Conservation (phyloP, 225 moss, liverwort and hornwort genomes). For the Pseudoscleropodium purum region DNA sequence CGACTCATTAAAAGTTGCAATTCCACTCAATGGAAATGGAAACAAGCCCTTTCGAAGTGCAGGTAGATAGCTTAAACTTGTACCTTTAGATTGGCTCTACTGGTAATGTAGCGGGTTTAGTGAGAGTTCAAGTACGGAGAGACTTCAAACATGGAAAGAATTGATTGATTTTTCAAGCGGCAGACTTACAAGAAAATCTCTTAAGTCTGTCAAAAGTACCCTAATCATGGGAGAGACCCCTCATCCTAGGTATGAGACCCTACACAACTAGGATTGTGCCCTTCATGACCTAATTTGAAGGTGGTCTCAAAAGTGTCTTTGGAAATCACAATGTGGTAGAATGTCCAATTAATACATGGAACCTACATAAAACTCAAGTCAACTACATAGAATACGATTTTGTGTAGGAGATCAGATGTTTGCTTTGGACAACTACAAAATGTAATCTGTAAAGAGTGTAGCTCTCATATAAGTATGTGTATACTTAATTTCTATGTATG, state of each 20-base stretch:
- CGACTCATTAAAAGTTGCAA: neutral
- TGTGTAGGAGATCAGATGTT: too few species aligned
- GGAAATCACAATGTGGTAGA: neutral
- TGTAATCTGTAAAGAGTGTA: neutral
- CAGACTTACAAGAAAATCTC: too few species aligned
- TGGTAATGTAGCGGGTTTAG: too few species aligned
- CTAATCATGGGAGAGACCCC: too few species aligned
- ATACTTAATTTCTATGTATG: neutral
- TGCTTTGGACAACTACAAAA: neutral
- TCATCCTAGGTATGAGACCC: too few species aligned
- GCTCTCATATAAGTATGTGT: neutral
- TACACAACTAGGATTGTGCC: too few species aligned
- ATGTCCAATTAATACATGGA: neutral
- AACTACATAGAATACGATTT: neutral
- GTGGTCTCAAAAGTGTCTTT: neutral
- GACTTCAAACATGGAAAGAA: too few species aligned
- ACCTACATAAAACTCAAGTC: neutral
- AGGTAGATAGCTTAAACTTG: neutral
- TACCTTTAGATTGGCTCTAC: neutral
- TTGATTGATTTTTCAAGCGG: too few species aligned
- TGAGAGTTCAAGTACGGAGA: too few species aligned
- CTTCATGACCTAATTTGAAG: neutral
- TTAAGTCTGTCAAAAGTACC: too few species aligned
- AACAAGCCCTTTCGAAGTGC: neutral
- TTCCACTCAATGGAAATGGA: neutral